Percentiles rank a stretch among this genome's conserved stretches.
Conservation (phyloP, 108 stramenopile genomes). For the Seminavis robusta region DNA sequence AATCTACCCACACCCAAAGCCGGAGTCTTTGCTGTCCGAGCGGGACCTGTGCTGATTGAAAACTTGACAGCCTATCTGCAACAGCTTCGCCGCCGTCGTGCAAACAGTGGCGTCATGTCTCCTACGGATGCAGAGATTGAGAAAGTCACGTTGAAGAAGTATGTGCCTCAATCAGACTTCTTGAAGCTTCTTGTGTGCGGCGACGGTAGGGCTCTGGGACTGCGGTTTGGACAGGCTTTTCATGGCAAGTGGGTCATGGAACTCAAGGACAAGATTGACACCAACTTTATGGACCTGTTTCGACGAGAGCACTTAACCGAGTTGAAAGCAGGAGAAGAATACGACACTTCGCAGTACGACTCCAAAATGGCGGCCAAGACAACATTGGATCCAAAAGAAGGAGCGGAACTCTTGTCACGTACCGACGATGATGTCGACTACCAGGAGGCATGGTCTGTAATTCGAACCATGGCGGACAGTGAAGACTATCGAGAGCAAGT, state of each 20-base stretch:
- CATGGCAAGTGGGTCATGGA: conserved; percentile 87
- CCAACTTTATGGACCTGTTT: conserved; percentile 80
- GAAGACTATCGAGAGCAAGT: conserved; percentile 50
- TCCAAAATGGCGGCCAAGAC: too few relatives aligned
- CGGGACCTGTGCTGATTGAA: conserved; percentile 77
- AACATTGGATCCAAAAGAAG: conserved; percentile 37
- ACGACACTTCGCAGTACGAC: conserved; percentile 75
- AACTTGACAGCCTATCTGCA: conserved; percentile 56
- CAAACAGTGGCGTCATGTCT: not conserved
- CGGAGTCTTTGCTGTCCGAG: conserved; percentile 86
- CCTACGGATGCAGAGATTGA: not conserved
- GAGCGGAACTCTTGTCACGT: conserved; percentile 48
- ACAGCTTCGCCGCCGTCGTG: not conserved
- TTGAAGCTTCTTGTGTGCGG: conserved; percentile 81
- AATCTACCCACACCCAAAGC: conserved; percentile 65
- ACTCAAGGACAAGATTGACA: conserved; percentile 78
- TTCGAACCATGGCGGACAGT: conserved; percentile 65
- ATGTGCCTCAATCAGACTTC: conserved; percentile 82
- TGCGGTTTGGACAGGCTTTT: conserved; percentile 82
- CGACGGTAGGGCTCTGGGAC: conserved; percentile 83
- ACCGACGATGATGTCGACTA: conserved; percentile 74
- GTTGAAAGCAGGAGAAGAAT: conserved; percentile 25
- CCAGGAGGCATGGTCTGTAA: conserved; percentile 54
- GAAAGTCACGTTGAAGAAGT: conserved; percentile 15
- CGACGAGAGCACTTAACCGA: conserved; percentile 37